A percentile compares a stretch with the other conserved stretches of the same genome.
phyloP scores from a whole-genome alignment of 805 yeast species.

The Candida sithepensis region DNA sequence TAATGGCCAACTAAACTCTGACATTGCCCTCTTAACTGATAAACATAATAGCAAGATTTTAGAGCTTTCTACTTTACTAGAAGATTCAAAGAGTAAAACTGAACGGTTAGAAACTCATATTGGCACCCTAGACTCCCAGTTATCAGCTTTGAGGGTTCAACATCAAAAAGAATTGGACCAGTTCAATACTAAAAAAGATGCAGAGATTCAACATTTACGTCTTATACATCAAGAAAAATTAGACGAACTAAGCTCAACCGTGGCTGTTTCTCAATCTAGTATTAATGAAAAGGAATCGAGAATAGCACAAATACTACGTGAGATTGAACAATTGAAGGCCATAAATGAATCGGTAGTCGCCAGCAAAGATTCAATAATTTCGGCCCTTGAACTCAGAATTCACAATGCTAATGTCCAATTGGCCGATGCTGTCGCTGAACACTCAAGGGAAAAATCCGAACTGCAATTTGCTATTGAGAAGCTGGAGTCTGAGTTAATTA shows the following conservation, averaged over 20 bases:
- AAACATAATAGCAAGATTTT: constrained; percentile 4
- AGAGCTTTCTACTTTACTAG: constrained; percentile 3
- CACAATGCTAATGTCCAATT: background rate
- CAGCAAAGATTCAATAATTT: background rate
- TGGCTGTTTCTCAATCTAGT: background rate
- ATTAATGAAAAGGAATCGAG: background rate
- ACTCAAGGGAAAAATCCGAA: background rate
- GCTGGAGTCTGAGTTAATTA: background rate
- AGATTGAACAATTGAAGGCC: background rate
- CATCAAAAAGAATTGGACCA: constrained; percentile 4
- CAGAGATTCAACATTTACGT: background rate
- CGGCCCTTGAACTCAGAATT: background rate
- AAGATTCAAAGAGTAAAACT: constrained; percentile 4
- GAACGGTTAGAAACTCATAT: constrained; percentile 4
- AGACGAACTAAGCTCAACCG: background rate
- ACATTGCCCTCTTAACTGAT: constrained; percentile 5
- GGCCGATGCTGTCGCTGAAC: background rate
- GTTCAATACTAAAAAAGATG: constrained; percentile 1
- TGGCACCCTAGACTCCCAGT: constrained; percentile 4
- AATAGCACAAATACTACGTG: background rate
- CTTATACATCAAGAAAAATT: constrained; percentile 2
- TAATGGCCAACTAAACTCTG: constrained; percentile 7
- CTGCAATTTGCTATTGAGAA: background rate
- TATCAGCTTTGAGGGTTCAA: constrained; percentile 1
- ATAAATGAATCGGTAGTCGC: background rate